phyloP scores from a whole-genome alignment of 139 green algal species.

The Chlamydomonas applanata region DNA sequence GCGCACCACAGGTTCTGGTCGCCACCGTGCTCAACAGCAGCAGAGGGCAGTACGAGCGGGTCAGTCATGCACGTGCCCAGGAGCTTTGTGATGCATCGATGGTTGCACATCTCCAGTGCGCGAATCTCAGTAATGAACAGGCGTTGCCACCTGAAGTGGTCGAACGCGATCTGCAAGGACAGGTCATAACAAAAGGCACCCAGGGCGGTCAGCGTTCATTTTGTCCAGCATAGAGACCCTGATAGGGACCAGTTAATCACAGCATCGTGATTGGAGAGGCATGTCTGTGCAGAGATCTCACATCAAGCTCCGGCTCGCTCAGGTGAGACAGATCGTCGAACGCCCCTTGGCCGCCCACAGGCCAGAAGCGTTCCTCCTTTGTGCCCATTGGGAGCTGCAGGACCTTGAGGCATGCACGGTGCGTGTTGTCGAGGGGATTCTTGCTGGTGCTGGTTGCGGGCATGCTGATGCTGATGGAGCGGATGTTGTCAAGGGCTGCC shows the following conservation, averaged over 20 bases:
- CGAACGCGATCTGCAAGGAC: neutral
- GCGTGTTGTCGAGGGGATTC: too few species aligned
- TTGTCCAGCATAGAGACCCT: too few species aligned
- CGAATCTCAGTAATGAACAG: neutral
- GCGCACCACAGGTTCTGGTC: too few species aligned
- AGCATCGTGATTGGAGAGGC: too few species aligned
- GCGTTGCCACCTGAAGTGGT: neutral
- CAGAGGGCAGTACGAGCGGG: neutral
- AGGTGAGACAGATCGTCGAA: neutral
- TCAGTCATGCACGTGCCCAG: conserved; percentile 4
- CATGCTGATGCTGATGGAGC: too few species aligned
- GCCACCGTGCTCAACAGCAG: conserved; percentile 4
- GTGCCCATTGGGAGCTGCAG: conserved; percentile 5
- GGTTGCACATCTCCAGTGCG: conserved; percentile 2
- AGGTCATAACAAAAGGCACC: too few species aligned
- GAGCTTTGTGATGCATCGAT: neutral
- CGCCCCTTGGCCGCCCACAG: neutral
- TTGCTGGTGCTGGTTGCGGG: too few species aligned
- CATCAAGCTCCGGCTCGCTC: neutral
- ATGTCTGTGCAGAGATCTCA: too few species aligned
- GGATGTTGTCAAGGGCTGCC: too few species aligned
- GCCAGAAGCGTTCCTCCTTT: neutral
- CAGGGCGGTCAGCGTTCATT: too few species aligned
- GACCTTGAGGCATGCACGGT: neutral
- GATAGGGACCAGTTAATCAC: too few species aligned